Percentiles rank a stretch among this genome's conserved stretches.
These are phyloP conservation scores for Kodamaea laetipori DNA, from an alignment of 805 yeast species.

Conservation along the genomic window DNA sequence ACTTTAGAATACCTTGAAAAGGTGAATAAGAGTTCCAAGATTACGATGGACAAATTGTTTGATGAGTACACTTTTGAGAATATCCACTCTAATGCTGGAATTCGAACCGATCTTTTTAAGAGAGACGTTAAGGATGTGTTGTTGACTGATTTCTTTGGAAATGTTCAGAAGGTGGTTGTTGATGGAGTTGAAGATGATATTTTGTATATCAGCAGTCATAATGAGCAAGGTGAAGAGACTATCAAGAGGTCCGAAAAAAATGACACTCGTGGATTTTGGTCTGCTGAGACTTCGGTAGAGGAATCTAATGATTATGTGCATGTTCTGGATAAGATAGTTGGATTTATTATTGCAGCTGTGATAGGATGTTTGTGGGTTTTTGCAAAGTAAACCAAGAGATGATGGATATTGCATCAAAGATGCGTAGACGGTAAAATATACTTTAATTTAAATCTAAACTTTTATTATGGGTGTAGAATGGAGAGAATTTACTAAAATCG, in stretches of 20 bases:
- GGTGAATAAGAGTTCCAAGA: slow-evolving; percentile 71
- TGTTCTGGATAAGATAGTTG: slow-evolving; percentile 2
- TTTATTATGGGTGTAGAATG: no score
- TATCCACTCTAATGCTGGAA: slow-evolving; percentile 93
- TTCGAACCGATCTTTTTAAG: slow-evolving; percentile 74
- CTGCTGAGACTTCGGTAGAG: neutral
- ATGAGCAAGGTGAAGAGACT: slow-evolving; percentile 18
- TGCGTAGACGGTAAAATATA: no score
- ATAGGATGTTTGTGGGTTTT: slow-evolving; percentile 5
- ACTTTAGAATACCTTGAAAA: slow-evolving; percentile 85
- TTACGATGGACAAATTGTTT: slow-evolving; percentile 80
- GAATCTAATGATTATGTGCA: neutral
- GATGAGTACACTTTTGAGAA: slow-evolving; percentile 81
- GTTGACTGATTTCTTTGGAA: slow-evolving; percentile 93
- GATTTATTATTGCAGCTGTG: neutral
- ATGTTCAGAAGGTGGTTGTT: slow-evolving; percentile 74
- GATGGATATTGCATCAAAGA: no score
- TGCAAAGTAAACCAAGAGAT: slow-evolving; percentile 4
- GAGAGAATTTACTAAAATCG: no score
- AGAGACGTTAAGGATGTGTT: slow-evolving; percentile 68
- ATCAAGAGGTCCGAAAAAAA: slow-evolving; percentile 1
- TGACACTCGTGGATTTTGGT: slow-evolving; percentile 4
- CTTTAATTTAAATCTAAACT: no score
- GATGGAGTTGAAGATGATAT: slow-evolving; percentile 57
- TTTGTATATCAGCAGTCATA: slow-evolving; percentile 38